Percentiles rank a stretch among this genome's conserved stretches.
Conservation (phyloP, 352 stramenopile species). For the Globisporangium perplexum region DNA sequence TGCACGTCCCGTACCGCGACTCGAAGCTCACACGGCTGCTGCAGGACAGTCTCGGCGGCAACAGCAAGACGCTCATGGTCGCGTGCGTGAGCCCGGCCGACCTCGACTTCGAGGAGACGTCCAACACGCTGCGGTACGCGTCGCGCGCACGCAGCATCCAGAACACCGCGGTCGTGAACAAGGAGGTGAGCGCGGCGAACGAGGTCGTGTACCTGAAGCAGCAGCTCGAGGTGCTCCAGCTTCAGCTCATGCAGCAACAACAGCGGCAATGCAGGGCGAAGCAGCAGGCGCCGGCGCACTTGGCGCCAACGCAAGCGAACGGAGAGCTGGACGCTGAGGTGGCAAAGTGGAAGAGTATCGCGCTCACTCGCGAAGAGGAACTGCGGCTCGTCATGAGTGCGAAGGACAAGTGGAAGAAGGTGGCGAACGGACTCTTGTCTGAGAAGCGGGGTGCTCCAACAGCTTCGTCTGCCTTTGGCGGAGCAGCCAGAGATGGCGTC, state of each 20-base stretch:
- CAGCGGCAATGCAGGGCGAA: neutral
- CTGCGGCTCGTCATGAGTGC: slow-evolving; percentile 34
- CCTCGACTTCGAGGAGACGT: slow-evolving; percentile 91
- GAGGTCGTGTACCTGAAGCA: slow-evolving; percentile 56
- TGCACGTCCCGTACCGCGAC: slow-evolving; percentile 86
- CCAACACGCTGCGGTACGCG: slow-evolving; percentile 94
- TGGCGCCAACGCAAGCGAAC: neutral
- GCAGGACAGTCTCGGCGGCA: slow-evolving; percentile 85
- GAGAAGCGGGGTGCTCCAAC: neutral
- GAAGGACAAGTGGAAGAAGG: slow-evolving; percentile 67
- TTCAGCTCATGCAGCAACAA: slow-evolving; percentile 45
- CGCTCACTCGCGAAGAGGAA: slow-evolving; percentile 29
- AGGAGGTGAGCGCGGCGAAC: slow-evolving; percentile 90
- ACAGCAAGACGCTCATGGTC: slow-evolving; percentile 91
- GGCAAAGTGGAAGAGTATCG: slow-evolving; percentile 25
- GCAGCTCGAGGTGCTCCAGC: slow-evolving; percentile 57
- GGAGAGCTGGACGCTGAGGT: slow-evolving; percentile 12
- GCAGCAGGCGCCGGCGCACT: no score
- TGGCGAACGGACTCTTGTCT: slow-evolving; percentile 32
- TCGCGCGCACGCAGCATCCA: slow-evolving; percentile 98
- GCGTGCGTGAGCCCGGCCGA: slow-evolving; percentile 76
- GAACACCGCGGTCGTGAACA: slow-evolving; percentile 96
- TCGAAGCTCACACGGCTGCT: slow-evolving; percentile 89
- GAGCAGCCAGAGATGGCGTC: no score
- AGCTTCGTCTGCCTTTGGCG: neutral